Conservation (phyloP, 2,329 filamentous ascomycete genomes). For the Nakataea oryzae region DNA sequence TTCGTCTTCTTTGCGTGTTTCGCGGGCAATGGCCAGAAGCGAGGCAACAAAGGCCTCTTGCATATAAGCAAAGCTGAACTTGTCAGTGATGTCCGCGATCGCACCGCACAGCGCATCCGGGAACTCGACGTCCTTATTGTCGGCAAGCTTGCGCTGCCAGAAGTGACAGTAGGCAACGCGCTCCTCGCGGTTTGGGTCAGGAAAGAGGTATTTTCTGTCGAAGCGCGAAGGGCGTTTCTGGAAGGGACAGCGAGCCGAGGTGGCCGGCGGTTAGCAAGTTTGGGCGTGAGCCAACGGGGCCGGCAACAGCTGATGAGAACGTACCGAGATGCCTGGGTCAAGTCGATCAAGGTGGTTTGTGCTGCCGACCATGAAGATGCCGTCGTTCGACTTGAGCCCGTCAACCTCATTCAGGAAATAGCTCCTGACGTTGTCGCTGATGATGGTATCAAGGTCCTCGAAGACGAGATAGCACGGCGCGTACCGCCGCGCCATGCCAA, state of each 20-base stretch:
- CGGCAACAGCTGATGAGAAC: conserved; percentile 8
- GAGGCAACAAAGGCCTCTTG: conserved; percentile 59
- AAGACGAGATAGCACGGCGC: conserved; percentile 38
- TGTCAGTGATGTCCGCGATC: conserved; percentile 51
- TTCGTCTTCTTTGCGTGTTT: conserved; percentile 4
- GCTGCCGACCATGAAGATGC: conserved; percentile 58
- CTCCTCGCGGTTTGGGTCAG: conserved; percentile 42
- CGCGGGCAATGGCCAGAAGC: conserved; percentile 45
- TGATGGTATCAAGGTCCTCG: conserved; percentile 60
- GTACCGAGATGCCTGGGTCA: conserved; percentile 51
- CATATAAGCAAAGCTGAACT: conserved; percentile 62
- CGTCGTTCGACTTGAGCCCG: conserved; percentile 58
- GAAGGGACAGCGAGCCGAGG: background rate
- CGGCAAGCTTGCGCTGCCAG: conserved; percentile 47
- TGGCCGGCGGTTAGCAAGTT: background rate
- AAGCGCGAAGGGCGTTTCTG: conserved; percentile 55
- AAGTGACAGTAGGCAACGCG: conserved; percentile 49
- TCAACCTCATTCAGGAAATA: conserved; percentile 69
- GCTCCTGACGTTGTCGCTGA: conserved; percentile 47
- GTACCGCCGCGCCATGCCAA: conserved; percentile 43
- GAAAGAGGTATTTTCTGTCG: conserved; percentile 57
- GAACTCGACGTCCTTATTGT: conserved; percentile 49
- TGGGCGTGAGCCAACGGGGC: too few relatives aligned
- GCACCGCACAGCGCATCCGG: conserved; percentile 44
- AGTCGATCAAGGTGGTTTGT: conserved; percentile 57